Conservation (phyloP, 805 yeast genomes). For the Debaryomyces hansenii region DNA sequence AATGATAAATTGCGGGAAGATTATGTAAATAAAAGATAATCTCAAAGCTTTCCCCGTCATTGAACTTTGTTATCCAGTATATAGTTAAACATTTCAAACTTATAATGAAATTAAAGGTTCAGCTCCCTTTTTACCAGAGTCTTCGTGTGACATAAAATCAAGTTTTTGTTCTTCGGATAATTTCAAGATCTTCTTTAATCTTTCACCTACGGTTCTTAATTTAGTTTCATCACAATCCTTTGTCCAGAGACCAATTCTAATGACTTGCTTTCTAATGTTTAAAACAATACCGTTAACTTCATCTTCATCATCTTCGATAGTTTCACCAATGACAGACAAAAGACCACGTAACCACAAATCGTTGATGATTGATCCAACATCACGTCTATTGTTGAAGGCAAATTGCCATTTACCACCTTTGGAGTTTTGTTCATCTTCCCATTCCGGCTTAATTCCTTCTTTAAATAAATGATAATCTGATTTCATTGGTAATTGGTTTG, state of each 20-base stretch:
- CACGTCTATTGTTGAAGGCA: slow-evolving; percentile 68
- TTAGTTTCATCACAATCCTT: slow-evolving; percentile 66
- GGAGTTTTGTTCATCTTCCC: slow-evolving; percentile 90
- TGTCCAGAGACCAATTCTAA: slow-evolving; percentile 93
- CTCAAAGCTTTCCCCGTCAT: background rate
- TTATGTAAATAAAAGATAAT: background rate
- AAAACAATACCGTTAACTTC: slow-evolving; percentile 94
- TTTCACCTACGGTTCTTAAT: slow-evolving; percentile 75
- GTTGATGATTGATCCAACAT: slow-evolving; percentile 62
- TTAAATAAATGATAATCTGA: slow-evolving; percentile 95
- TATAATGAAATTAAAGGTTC: slow-evolving; percentile 36
- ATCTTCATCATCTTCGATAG: slow-evolving; percentile 77
- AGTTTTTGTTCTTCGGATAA: slow-evolving; percentile 71
- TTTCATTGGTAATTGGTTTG: slow-evolving; percentile 84
- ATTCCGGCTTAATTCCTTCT: slow-evolving; percentile 93
- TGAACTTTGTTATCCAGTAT: background rate
- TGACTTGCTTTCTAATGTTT: slow-evolving; percentile 78
- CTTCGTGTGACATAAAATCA: slow-evolving; percentile 76
- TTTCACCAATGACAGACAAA: slow-evolving; percentile 91
- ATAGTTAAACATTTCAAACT: slow-evolving; percentile 3
- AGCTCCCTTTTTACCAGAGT: slow-evolving; percentile 41
- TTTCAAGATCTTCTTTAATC: slow-evolving; percentile 81
- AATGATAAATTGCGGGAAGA: background rate
- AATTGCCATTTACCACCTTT: slow-evolving; percentile 91
- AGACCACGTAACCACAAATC: slow-evolving; percentile 90